Conservation (phyloP, 2,329 filamentous ascomycete species). For the Ophiostoma perfectum region DNA sequence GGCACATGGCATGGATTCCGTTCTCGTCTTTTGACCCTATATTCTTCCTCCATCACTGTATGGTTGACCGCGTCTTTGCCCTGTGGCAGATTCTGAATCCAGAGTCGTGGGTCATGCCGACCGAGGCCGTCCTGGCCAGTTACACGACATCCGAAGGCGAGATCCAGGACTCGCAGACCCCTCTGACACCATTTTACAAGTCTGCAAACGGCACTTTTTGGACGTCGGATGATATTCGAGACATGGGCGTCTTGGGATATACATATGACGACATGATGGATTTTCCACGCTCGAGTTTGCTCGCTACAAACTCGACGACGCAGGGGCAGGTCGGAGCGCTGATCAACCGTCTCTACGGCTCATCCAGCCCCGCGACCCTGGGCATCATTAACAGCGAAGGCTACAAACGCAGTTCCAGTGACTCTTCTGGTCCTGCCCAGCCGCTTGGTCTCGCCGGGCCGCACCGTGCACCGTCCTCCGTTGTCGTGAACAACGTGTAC, state of each 20-base stretch:
- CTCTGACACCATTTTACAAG: conserved; percentile 63
- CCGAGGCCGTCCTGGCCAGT: conserved; percentile 50
- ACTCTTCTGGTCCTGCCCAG: background rate
- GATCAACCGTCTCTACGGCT: conserved; percentile 59
- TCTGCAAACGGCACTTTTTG: conserved; percentile 57
- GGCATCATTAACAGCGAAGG: background rate
- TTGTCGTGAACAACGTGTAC: conserved; percentile 42
- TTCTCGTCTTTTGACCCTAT: conserved; percentile 75
- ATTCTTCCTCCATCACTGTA: conserved; percentile 70
- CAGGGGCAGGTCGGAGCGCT: conserved; percentile 41
- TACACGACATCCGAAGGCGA: conserved; percentile 55
- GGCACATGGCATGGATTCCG: conserved; percentile 65
- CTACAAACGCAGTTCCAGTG: background rate
- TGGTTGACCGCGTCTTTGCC: conserved; percentile 68
- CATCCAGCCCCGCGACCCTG: background rate
- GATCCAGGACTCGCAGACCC: conserved; percentile 49
- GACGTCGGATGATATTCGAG: conserved; percentile 58
- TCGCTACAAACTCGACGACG: conserved; percentile 33
- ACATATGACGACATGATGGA: conserved; percentile 59
- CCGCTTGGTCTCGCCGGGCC: background rate
- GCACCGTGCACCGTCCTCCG: conserved; percentile 15
- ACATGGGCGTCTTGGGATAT: conserved; percentile 62
- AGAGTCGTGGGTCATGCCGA: conserved; percentile 57
- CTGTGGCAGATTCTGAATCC: conserved; percentile 74
- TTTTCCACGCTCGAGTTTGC: conserved; percentile 26